Conservation (phyloP, 2,329 filamentous ascomycete genomes). For the Alternaria conjuncta region DNA sequence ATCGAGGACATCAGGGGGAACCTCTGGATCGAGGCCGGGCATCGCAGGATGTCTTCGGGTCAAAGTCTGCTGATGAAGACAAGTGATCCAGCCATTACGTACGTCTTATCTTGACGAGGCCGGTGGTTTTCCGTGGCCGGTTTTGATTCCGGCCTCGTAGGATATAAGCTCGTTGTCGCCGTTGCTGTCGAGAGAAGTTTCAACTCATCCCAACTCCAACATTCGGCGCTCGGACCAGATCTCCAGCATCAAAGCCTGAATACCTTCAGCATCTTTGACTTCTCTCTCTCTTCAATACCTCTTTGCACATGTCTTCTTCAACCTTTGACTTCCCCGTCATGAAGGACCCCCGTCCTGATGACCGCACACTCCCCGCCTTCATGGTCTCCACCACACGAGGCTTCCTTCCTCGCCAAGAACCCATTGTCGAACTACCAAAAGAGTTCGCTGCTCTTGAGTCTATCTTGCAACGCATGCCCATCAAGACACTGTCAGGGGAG, state of each 20-base stretch:
- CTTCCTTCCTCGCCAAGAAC: constrained; percentile 70
- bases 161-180: constrained; percentile 39
- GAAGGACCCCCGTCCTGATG: constrained; percentile 66
- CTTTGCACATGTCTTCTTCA: constrained; percentile 50
- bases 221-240: constrained; percentile 1
- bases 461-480: constrained; percentile 77
- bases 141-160: constrained; percentile 38
- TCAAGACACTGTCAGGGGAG: constrained; percentile 73
- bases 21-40: constrained; percentile 5
- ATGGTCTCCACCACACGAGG: constrained; percentile 79
- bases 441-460: constrained; percentile 77
- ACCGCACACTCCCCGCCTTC: constrained; percentile 72
- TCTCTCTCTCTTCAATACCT: constrained; percentile 1
- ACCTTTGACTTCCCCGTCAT: constrained; percentile 65
- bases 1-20: background rate
- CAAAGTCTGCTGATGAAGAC: constrained; percentile 16
- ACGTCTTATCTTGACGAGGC: constrained; percentile 43
- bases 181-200: constrained; percentile 16
- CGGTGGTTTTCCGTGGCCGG: constrained; percentile 45
- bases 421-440: constrained; percentile 64
- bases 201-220: constrained; percentile 8
- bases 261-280: background rate
- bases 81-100: constrained; percentile 47
- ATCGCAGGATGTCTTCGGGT: constrained; percentile 16
- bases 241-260: background rate